These are phyloP conservation scores for Periconia macrospinosa DNA, from an alignment of 2,329 filamentous ascomycete genomes.

Conservation along the genomic window DNA sequence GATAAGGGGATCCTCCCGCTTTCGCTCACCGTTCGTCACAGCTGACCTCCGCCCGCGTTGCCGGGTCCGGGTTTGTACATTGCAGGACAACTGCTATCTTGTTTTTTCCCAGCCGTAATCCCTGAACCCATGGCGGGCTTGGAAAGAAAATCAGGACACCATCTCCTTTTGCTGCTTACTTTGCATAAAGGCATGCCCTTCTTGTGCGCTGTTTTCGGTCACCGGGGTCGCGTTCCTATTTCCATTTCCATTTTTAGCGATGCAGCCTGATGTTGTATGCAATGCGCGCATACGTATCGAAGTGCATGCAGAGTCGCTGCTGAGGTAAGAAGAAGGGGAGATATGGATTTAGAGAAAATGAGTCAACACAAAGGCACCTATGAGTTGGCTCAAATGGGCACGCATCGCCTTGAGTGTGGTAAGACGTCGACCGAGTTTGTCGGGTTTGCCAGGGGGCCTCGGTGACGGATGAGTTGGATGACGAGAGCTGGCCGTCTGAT, in stretches of 20 bases:
- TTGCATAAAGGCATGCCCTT: neutral
- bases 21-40: neutral
- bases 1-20: neutral
- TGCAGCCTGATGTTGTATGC: too few species aligned
- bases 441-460: neutral
- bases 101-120: neutral
- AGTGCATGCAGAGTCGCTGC: neutral
- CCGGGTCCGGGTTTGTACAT: neutral
- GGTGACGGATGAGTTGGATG: neutral
- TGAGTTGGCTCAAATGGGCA: neutral
- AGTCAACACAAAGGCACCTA: neutral
- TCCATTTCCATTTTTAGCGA: too few species aligned
- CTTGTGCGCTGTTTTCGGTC: neutral
- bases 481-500: neutral
- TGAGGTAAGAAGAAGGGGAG: neutral
- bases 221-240: too few species aligned
- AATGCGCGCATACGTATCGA: too few species aligned
- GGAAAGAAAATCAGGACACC: neutral
- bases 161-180: neutral
- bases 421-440: neutral
- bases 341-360: too few species aligned
- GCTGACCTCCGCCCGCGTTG: too few species aligned
- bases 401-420: neutral
- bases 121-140: neutral
- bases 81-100: neutral